phyloP scores from a whole-genome alignment of 140 eudicot species.

The Anethum foeniculum region DNA sequence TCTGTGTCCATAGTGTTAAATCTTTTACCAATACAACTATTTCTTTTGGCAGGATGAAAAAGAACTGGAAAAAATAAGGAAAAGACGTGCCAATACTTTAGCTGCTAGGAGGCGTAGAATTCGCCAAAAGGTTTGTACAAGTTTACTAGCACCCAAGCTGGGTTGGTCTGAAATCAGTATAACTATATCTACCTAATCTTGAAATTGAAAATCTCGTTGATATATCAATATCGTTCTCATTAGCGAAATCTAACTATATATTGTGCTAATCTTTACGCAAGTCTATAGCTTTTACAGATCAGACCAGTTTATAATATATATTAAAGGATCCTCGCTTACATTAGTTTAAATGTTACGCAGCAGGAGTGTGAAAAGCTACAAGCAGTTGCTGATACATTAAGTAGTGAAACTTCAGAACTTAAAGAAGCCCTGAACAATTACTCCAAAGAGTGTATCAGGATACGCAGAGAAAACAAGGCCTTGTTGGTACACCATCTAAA shows the following conservation, averaged over 20 bases:
- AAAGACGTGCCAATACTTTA: conserved; percentile 1
- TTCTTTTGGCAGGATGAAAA: conserved; percentile 12
- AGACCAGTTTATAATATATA: not conserved
- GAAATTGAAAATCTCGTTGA: not conserved
- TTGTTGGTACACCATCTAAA: conserved; percentile 6
- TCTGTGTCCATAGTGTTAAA: not conserved
- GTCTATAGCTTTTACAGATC: not conserved
- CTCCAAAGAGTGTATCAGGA: conserved; percentile 2
- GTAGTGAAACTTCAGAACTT: conserved; percentile 5
- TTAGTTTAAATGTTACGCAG: not conserved
- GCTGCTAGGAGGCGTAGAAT: conserved; percentile 12
- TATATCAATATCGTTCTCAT: not conserved
- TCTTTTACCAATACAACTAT: not conserved
- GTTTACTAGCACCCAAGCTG: not conserved
- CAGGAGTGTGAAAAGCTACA: not conserved
- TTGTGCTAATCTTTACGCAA: not conserved
- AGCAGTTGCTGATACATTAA: not conserved
- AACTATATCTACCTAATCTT: no score
- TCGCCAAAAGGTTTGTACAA: conserved; percentile 4
- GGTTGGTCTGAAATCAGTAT: not conserved
- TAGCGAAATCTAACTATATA: not conserved
- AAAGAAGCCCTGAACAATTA: not conserved
- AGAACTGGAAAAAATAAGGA: not conserved
- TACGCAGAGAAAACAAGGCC: conserved; percentile 13
- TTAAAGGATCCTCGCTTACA: not conserved